phyloP scores from a whole-genome alignment of 2,329 filamentous ascomycete genomes.

The Penicillium sp. region DNA sequence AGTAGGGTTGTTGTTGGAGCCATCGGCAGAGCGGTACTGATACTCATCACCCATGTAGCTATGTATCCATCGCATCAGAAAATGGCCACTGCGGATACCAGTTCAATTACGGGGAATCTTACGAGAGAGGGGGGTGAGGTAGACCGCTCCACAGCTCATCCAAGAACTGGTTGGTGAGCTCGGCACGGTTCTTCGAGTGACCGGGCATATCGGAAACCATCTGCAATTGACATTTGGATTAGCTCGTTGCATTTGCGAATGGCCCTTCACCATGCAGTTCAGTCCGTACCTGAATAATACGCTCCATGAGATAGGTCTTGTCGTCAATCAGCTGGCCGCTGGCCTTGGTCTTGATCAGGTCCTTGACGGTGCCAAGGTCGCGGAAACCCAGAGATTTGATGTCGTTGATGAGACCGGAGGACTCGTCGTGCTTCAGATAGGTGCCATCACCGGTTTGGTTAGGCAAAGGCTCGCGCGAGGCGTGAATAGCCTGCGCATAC shows the following conservation, averaged over 20 bases:
- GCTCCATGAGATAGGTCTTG: constrained; percentile 73
- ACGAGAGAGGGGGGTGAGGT: constrained; percentile 67
- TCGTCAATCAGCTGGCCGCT: constrained; percentile 65
- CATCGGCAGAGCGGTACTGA: constrained; percentile 65
- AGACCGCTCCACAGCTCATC: constrained; percentile 66
- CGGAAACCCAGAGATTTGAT: constrained; percentile 52
- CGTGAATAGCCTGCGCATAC: constrained; percentile 48
- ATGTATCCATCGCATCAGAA: constrained; percentile 8
- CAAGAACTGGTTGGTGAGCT: constrained; percentile 65
- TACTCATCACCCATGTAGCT: constrained; percentile 52
- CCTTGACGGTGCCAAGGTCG: constrained; percentile 61
- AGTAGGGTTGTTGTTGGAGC: constrained; percentile 66
- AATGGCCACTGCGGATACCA: not conserved
- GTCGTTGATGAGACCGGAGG: constrained; percentile 54
- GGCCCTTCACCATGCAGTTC: not conserved
- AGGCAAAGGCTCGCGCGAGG: constrained; percentile 59
- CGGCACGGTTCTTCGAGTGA: constrained; percentile 56
- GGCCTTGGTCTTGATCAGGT: constrained; percentile 58
- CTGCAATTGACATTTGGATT: constrained; percentile 27
- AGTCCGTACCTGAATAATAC: constrained; percentile 54
- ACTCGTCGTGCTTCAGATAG: constrained; percentile 50
- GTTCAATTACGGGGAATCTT: constrained; percentile 26
- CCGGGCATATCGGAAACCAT: constrained; percentile 62
- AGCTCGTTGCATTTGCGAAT: not conserved
- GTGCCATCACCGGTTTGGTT: constrained; percentile 60